Percentiles rank a stretch among this genome's conserved stretches.
Evolutionary conservation across 306 rosid genomes (phyloP).

Genomic region (Fragaria nilgerrensis): DNA sequence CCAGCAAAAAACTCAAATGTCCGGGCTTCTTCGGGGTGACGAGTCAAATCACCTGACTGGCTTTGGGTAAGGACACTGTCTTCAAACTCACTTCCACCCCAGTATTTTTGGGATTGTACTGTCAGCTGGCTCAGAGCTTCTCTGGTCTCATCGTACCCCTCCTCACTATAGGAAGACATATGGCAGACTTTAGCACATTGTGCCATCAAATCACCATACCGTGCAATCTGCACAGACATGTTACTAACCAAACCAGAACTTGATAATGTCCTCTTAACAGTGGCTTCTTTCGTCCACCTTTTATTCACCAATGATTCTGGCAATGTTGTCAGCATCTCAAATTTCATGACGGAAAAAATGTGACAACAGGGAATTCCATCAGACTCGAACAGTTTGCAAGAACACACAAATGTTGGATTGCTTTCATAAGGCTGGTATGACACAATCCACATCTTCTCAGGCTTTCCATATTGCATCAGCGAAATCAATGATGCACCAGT

Average conservation of each 20-base stretch:
- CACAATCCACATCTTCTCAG: not conserved
- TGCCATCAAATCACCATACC: not conserved
- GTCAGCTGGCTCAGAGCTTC: conserved; percentile 4
- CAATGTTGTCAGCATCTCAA: not conserved
- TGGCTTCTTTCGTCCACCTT: not conserved
- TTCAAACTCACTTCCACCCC: not conserved
- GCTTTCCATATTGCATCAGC: not conserved
- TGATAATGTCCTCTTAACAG: not conserved
- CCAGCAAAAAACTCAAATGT: not conserved
- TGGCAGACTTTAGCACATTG: not conserved
- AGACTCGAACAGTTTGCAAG: not conserved
- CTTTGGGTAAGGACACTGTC: not conserved
- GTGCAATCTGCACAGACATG: not conserved
- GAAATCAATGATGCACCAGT: not conserved
- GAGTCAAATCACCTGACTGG: not conserved
- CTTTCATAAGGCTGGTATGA: not conserved
- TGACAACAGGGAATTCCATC: not conserved
- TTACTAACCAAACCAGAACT: not conserved
- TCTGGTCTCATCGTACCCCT: not conserved
- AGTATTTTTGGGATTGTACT: not conserved
- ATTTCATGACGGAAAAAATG: not conserved
- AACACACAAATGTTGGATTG: not conserved
- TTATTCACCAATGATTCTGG: conserved; percentile 1
- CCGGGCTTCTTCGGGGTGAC: not conserved
- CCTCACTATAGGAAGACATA: not conserved